A percentile compares a stretch with the other conserved stretches of the same genome.
Evolutionary conservation across 2,329 filamentous ascomycete genomes (phyloP).

Genomic region (Ambrosiella cleistominuta): DNA sequence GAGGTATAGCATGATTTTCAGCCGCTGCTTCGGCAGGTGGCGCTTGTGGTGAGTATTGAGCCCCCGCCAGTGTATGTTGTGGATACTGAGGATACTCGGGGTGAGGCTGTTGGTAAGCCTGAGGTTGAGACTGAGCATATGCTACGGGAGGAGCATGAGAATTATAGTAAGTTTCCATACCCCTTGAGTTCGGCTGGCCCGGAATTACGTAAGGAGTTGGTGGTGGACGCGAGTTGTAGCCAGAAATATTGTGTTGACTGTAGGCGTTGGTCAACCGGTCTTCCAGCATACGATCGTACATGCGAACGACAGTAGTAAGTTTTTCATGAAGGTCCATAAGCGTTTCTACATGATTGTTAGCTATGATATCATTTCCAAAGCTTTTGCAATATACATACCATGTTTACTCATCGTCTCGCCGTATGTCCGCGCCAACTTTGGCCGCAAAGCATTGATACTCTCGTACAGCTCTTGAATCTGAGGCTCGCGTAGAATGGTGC

Average conservation of each 20-base stretch:
- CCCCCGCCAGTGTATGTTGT: conserved; percentile 15
- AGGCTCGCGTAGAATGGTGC: conserved; percentile 88
- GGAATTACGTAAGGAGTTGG: conserved; percentile 31
- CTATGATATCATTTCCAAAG: not conserved
- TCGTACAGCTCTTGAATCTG: conserved; percentile 98
- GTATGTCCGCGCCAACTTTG: conserved; percentile 87
- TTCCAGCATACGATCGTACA: conserved; percentile 96
- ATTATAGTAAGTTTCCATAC: conserved; percentile 73
- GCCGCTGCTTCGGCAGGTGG: conserved; percentile 12
- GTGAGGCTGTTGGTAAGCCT: conserved; percentile 9
- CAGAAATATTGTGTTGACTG: conserved; percentile 55
- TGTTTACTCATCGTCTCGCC: conserved; percentile 99
- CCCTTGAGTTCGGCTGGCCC: conserved; percentile 25
- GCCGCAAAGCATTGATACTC: conserved; percentile 80
- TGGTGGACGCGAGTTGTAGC: conserved; percentile 36
- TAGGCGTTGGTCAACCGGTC: conserved; percentile 88
- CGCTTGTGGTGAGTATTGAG: conserved; percentile 16
- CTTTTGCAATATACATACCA: conserved; percentile 35
- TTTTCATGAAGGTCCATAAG: conserved; percentile 89
- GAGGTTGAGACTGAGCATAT: not conserved
- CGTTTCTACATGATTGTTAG: conserved; percentile 42
- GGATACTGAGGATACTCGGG: conserved; percentile 20
- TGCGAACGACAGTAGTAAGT: conserved; percentile 84
- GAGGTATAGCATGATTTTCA: not conserved
- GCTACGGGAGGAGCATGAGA: conserved; percentile 16